Conservation (phyloP, 306 rosid genomes). For the Cucurbita pepo region DNA sequence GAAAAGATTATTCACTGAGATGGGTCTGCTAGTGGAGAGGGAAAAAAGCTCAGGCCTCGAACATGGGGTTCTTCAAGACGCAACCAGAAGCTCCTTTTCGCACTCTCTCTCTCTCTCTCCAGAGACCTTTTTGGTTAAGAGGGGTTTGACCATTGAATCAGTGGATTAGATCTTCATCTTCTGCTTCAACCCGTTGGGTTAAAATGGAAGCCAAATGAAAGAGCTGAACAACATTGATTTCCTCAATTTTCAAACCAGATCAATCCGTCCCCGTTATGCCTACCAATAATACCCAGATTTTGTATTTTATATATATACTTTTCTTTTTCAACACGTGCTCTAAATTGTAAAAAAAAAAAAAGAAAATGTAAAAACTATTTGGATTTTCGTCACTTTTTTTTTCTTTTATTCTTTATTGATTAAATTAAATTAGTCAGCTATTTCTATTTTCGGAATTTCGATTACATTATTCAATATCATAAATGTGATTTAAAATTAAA, state of each 20-base stretch:
- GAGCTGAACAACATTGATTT: background rate
- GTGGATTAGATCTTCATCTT: background rate
- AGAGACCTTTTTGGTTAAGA: background rate
- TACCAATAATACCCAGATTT: background rate
- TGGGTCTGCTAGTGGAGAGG: background rate
- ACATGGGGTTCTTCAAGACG: constrained; percentile 4
- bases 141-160: background rate
- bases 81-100: background rate
- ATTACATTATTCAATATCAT: too few species aligned
- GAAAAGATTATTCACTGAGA: background rate
- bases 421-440: too few species aligned
- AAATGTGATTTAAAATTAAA: too few species aligned
- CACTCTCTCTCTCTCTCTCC: background rate
- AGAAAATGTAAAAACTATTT: too few species aligned
- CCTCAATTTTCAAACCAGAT: background rate
- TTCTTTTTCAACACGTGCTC: background rate
- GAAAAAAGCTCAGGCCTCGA: background rate
- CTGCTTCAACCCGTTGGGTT: background rate
- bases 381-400: too few species aligned
- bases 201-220: background rate
- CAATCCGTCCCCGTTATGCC: background rate
- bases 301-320: background rate
- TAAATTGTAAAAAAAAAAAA: background rate
- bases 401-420: too few species aligned
- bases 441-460: too few species aligned